Evolutionary conservation across 176 grass and related monocot species (phyloP).

Genomic region (Oryza longistaminata): DNA sequence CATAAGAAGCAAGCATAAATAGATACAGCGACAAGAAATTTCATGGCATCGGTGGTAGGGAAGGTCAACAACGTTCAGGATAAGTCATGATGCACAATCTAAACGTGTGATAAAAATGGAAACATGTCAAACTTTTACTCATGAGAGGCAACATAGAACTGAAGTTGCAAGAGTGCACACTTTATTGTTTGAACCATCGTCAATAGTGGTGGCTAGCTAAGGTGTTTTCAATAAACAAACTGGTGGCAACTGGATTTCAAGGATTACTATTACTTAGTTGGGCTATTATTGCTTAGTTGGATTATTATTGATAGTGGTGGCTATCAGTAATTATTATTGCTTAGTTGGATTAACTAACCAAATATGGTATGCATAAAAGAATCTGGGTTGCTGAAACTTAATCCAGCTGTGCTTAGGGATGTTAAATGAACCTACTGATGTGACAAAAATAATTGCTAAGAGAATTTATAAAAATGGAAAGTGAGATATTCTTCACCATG

Average conservation of each 20-base stretch:
- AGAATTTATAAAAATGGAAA: slow-evolving; percentile 13
- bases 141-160: slow-evolving; percentile 3
- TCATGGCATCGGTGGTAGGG: slow-evolving; percentile 5
- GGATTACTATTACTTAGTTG: too few relatives aligned
- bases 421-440: slow-evolving; percentile 22
- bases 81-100: slow-evolving; percentile 28
- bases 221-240: slow-evolving; percentile 15
- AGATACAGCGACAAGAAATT: slow-evolving; percentile 26
- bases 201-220: background rate
- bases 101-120: slow-evolving; percentile 31
- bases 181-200: slow-evolving; percentile 23
- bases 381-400: background rate
- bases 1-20: slow-evolving; percentile 29
- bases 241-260: background rate
- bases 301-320: too few relatives aligned
- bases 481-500: slow-evolving; percentile 11
- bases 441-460: background rate
- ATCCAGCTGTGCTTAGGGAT: slow-evolving; percentile 1
- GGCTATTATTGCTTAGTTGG: too few relatives aligned
- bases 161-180: slow-evolving; percentile 28
- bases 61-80: background rate
- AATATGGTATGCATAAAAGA: background rate
- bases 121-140: slow-evolving; percentile 32
- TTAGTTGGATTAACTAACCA: background rate
- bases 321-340: background rate